phyloP scores from a whole-genome alignment of 2,329 filamentous ascomycete species.

The Thelonectria blattea region DNA sequence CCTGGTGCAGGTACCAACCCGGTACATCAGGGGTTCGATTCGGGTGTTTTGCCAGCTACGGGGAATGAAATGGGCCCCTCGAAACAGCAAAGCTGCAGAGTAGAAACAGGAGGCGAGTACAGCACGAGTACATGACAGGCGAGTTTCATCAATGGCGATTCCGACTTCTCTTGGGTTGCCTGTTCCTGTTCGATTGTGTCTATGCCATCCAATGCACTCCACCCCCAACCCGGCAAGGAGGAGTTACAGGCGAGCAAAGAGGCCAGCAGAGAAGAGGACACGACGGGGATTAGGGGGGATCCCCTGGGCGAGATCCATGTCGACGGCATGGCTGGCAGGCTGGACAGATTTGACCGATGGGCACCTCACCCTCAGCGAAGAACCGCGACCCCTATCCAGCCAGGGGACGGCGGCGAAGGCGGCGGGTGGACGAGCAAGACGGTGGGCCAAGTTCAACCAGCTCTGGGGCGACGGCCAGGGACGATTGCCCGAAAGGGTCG shows the following conservation, averaged over 20 bases:
- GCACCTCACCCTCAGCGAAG: neutral
- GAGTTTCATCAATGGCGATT: neutral
- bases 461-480: constrained; percentile 26
- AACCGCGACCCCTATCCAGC: constrained; percentile 13
- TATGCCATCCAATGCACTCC: neutral
- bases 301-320: no score
- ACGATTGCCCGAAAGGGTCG: constrained; percentile 40
- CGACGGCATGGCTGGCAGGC: neutral
- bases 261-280: neutral
- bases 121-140: neutral
- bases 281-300: neutral
- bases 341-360: constrained; percentile 5
- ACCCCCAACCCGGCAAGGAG: neutral
- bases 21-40: neutral
- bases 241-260: neutral
- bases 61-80: neutral
- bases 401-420: constrained; percentile 21
- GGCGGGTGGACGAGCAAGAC: constrained; percentile 17
- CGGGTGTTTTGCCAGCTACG: neutral
- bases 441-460: constrained; percentile 11
- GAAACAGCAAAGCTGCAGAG: neutral
- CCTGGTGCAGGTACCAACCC: neutral
- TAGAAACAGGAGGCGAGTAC: neutral
- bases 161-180: neutral
- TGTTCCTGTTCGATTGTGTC: neutral